Conservation (phyloP, 805 yeast species). For the Teunomyces tritomae region DNA sequence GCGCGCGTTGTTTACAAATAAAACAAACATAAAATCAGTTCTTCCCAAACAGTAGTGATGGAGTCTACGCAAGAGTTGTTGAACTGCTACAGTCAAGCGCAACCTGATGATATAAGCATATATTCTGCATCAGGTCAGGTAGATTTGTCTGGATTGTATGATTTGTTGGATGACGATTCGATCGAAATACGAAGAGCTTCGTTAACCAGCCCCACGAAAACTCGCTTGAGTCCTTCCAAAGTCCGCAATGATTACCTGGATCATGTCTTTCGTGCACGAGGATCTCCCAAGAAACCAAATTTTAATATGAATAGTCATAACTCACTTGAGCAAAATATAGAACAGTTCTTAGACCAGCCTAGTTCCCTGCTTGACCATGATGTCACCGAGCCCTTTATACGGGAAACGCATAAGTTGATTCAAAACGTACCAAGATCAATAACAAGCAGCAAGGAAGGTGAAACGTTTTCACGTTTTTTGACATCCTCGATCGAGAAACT, state of each 20-base stretch:
- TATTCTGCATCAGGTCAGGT: conserved; percentile 11
- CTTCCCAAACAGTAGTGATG: background rate
- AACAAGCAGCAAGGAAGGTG: conserved; percentile 21
- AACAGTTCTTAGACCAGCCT: conserved; percentile 7
- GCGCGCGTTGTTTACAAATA: conserved; percentile 7
- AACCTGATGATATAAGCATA: conserved; percentile 15
- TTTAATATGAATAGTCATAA: conserved; percentile 3
- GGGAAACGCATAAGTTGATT: conserved; percentile 29
- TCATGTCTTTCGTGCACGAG: conserved; percentile 12
- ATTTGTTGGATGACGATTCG: conserved; percentile 17
- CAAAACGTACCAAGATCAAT: conserved; percentile 20
- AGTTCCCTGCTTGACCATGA: conserved; percentile 8
- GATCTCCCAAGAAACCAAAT: conserved; percentile 2
- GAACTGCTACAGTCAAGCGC: conserved; percentile 5
- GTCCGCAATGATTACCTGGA: conserved; percentile 17
- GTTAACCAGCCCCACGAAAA: conserved; percentile 10
- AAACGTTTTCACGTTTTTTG: conserved; percentile 24
- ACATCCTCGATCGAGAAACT: conserved; percentile 27
- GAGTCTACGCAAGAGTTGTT: conserved; percentile 14
- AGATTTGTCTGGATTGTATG: conserved; percentile 10
- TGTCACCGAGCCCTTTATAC: conserved; percentile 21
- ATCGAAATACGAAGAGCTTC: conserved; percentile 13
- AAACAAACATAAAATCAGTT: background rate
- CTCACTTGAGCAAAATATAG: conserved; percentile 11
- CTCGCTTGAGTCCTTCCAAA: conserved; percentile 8